These are phyloP conservation scores for Adansonia gregorii DNA, from an alignment of 441 rosid species.

Conservation along the genomic window DNA sequence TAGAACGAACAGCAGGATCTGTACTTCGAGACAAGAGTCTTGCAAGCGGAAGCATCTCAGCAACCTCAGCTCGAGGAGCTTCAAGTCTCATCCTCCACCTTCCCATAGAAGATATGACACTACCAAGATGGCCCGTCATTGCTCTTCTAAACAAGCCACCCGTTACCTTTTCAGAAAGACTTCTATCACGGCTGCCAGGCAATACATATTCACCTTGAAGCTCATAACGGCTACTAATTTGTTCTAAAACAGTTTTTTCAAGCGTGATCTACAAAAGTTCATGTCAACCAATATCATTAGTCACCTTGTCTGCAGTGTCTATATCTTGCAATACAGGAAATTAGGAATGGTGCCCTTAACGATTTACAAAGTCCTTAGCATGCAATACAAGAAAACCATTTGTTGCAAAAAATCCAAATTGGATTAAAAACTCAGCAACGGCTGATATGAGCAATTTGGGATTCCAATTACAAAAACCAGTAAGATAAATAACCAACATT, in stretches of 20 bases:
- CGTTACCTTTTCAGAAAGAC: constrained; percentile 66
- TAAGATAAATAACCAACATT: not conserved
- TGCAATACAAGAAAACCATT: not conserved
- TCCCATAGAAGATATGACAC: constrained; percentile 98
- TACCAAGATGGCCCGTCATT: constrained; percentile 91
- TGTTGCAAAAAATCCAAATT: constrained; percentile 11
- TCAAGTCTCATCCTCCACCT: constrained; percentile 99
- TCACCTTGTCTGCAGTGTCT: constrained; percentile 11
- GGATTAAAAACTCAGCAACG: constrained; percentile 12
- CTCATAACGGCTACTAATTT: constrained; percentile 89
- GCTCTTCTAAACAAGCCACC: constrained; percentile 88
- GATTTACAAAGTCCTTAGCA: not conserved
- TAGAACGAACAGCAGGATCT: constrained; percentile 95
- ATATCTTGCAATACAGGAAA: not conserved
- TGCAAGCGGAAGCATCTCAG: constrained; percentile 99
- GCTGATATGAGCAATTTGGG: not conserved
- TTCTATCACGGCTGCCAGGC: constrained; percentile 92
- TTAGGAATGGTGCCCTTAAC: not conserved
- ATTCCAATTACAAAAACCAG: not conserved
- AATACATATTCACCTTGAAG: constrained; percentile 99
- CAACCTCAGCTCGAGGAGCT: constrained; percentile 97
- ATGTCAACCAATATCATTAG: constrained; percentile 31
- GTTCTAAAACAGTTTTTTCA: constrained; percentile 93
- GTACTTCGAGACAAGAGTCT: constrained; percentile 95
- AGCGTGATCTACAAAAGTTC: constrained; percentile 67